Conservation (phyloP, 2,329 filamentous ascomycete genomes). For the Incumbomyces delicatus region DNA sequence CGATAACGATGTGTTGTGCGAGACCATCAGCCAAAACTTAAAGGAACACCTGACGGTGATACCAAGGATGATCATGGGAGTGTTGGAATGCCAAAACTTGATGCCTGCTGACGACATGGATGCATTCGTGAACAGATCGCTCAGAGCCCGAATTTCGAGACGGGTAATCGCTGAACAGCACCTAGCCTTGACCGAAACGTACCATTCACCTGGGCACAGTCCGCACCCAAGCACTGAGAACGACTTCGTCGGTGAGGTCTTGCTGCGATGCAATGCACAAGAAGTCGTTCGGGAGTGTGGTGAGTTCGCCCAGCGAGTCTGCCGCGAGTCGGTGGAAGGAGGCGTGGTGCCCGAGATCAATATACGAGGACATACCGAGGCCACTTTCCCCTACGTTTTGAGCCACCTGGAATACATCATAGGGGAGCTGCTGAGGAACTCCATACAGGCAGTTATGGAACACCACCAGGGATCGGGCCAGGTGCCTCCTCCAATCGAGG, state of each 20-base stretch:
- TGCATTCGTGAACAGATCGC: constrained; percentile 86
- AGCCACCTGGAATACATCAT: constrained; percentile 96
- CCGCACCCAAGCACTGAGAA: constrained; percentile 63
- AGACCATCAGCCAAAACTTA: constrained; percentile 66
- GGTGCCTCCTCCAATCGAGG: constrained; percentile 74
- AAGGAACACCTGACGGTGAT: constrained; percentile 88
- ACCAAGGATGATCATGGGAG: constrained; percentile 86
- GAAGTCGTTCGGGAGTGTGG: constrained; percentile 82
- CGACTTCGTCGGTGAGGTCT: constrained; percentile 92
- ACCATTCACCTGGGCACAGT: constrained; percentile 82
- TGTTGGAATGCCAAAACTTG: constrained; percentile 76
- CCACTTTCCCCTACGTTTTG: constrained; percentile 91
- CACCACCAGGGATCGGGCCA: constrained; percentile 43
- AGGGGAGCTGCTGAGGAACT: constrained; percentile 88
- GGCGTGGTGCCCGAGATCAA: constrained; percentile 68
- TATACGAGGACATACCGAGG: constrained; percentile 74
- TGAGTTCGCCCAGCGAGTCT: constrained; percentile 62
- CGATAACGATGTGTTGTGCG: constrained; percentile 82
- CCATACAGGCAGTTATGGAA: constrained; percentile 84
- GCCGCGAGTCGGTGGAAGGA: constrained; percentile 61
- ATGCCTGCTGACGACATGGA: constrained; percentile 77
- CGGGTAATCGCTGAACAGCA: constrained; percentile 97
- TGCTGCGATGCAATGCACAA: constrained; percentile 81
- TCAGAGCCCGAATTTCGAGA: constrained; percentile 85
- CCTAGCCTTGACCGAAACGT: constrained; percentile 87